Percentiles rank a stretch among this genome's conserved stretches.
These are phyloP conservation scores for Coniferiporia sulphurascens DNA, from an alignment of 1,284 basidiomycete genomes.

Conservation along the genomic window DNA sequence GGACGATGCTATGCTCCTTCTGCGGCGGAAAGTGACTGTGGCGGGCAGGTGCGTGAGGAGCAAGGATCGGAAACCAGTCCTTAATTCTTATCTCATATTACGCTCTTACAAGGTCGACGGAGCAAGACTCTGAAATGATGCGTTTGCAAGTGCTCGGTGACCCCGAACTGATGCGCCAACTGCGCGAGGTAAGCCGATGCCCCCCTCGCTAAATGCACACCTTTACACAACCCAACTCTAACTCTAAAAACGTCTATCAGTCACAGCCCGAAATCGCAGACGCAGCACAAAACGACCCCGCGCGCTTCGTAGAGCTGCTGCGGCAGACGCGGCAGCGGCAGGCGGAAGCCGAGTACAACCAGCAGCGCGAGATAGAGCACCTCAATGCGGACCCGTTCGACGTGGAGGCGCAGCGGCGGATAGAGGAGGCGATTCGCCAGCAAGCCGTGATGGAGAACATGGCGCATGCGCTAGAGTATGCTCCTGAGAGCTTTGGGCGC, in stretches of 20 bases:
- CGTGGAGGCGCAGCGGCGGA: constrained; percentile 86
- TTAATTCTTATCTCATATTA: not conserved
- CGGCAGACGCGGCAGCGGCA: constrained; percentile 58
- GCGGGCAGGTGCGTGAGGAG: constrained; percentile 51
- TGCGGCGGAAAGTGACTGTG: constrained; percentile 57
- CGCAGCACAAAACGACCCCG: constrained; percentile 65
- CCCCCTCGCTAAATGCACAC: constrained; percentile 4
- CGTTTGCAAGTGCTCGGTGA: constrained; percentile 83
- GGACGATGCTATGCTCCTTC: constrained; percentile 58
- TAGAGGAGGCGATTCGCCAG: constrained; percentile 91
- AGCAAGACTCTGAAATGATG: constrained; percentile 86
- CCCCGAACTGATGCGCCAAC: constrained; percentile 71
- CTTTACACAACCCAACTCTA: not conserved
- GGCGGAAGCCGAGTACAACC: constrained; percentile 46
- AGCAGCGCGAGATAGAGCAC: constrained; percentile 59
- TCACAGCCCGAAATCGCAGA: constrained; percentile 74
- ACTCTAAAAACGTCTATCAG: constrained; percentile 34
- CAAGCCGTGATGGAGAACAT: constrained; percentile 89
- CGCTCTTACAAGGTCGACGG: constrained; percentile 41
- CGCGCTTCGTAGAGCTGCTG: constrained; percentile 71
- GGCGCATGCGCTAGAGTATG: constrained; percentile 88
- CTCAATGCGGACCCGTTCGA: constrained; percentile 88
- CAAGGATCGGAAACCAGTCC: not conserved
- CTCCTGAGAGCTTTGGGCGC: constrained; percentile 89
- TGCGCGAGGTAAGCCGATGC: constrained; percentile 53